Evolutionary conservation across 2,329 filamentous ascomycete species (phyloP).

Genomic region (Sordariomycetes sp.): DNA sequence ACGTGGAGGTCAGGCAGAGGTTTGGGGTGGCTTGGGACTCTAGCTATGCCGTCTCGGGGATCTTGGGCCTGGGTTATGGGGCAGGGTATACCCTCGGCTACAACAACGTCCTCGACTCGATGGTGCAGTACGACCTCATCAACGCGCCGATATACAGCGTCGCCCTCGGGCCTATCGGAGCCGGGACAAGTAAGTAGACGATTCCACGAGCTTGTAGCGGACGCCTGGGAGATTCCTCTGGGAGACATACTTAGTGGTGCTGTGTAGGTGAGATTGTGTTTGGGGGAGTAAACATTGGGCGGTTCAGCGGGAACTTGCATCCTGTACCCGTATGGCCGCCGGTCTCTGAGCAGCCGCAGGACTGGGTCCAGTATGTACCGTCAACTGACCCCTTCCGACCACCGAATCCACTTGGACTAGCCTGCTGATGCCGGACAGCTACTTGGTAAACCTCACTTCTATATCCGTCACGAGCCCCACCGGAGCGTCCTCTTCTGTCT

Average conservation of each 20-base stretch:
- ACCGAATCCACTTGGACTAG: not conserved
- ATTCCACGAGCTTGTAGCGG: not conserved
- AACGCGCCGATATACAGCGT: conserved; percentile 21
- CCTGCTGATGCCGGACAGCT: conserved; percentile 9
- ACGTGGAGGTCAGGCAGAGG: conserved; percentile 8
- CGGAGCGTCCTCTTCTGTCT: conserved; percentile 19
- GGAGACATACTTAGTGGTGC: not conserved
- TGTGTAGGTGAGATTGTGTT: conserved; percentile 24
- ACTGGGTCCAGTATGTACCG: conserved; percentile 17
- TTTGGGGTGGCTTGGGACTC: conserved; percentile 21
- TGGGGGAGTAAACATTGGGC: conserved; percentile 28
- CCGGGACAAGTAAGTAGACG: conserved; percentile 15
- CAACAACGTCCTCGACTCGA: conserved; percentile 18
- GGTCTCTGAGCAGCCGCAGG: conserved; percentile 16
- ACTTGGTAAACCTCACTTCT: conserved; percentile 23
- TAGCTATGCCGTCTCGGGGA: conserved; percentile 20
- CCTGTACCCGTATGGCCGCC: conserved; percentile 19
- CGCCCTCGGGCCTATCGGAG: conserved; percentile 17
- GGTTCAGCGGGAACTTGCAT: conserved; percentile 15
- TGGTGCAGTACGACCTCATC: conserved; percentile 17
- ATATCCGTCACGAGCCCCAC: conserved; percentile 17
- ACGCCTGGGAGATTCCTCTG: not conserved
- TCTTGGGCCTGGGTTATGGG: conserved; percentile 21
- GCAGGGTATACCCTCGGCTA: conserved; percentile 19
- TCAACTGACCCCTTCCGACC: not conserved